phyloP scores from a whole-genome alignment of 2,329 filamentous ascomycete genomes.

The Aspergillus sp. region DNA sequence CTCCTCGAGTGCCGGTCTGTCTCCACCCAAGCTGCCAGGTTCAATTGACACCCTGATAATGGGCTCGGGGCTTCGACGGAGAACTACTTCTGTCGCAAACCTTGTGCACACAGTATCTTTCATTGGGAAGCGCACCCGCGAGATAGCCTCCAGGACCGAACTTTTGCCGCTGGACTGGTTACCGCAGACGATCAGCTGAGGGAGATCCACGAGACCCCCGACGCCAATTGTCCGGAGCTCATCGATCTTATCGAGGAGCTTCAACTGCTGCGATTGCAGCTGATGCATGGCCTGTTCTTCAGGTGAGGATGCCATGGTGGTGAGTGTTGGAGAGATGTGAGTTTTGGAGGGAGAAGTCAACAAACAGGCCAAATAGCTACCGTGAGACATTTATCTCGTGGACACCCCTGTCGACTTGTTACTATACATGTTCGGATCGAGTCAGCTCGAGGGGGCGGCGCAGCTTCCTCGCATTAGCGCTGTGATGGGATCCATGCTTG shows the following conservation, averaged over 20 bases:
- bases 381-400: neutral
- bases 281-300: slow-evolving; percentile 14
- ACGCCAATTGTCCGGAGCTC: slow-evolving; percentile 51
- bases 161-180: slow-evolving; percentile 62
- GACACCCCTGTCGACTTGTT: neutral
- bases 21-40: slow-evolving; percentile 21
- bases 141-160: slow-evolving; percentile 64
- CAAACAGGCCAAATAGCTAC: no score
- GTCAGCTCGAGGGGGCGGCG: neutral
- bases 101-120: slow-evolving; percentile 58
- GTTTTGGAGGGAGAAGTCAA: no score
- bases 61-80: slow-evolving; percentile 41
- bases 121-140: slow-evolving; percentile 57
- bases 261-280: slow-evolving; percentile 31
- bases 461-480: neutral
- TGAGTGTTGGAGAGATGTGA: neutral
- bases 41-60: slow-evolving; percentile 47
- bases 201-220: slow-evolving; percentile 47
- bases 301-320: neutral
- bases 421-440: neutral
- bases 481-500: no score
- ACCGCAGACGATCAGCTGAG: slow-evolving; percentile 59
- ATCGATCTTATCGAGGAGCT: slow-evolving; percentile 55
- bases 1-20: slow-evolving; percentile 2
- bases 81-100: slow-evolving; percentile 60